Evolutionary conservation across 176 grass and related monocot species (phyloP).

Genomic region (Calamus simplicifolius): DNA sequence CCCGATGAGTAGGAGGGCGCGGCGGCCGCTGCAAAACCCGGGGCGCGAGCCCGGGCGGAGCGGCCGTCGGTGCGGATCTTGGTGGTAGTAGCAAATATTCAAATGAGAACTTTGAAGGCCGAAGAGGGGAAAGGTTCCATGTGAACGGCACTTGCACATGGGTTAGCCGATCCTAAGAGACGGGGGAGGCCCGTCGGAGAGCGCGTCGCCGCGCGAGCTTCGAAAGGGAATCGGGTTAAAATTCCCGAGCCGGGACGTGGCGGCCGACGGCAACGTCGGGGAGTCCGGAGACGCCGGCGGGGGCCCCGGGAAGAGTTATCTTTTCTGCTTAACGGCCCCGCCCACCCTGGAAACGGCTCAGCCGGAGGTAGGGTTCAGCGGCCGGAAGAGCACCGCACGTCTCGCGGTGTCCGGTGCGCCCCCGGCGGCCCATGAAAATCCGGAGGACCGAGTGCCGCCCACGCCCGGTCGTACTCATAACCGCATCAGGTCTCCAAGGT

Average conservation of each 20-base stretch:
- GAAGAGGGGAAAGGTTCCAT: slow-evolving; percentile 32
- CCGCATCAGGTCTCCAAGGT: not conserved
- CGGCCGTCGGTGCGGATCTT: slow-evolving; percentile 47
- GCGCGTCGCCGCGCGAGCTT: slow-evolving; percentile 21
- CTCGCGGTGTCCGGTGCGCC: too few relatives aligned
- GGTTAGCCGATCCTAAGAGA: slow-evolving; percentile 28
- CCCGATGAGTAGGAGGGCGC: too few relatives aligned
- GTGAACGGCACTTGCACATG: slow-evolving; percentile 37
- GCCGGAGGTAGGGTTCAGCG: too few relatives aligned
- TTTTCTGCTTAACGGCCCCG: too few relatives aligned
- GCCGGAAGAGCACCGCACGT: too few relatives aligned
- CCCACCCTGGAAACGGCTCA: too few relatives aligned
- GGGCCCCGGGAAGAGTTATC: slow-evolving; percentile 50
- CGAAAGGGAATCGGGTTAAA: slow-evolving; percentile 54
- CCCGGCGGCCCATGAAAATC: slow-evolving; percentile 46
- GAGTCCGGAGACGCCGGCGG: slow-evolving; percentile 34
- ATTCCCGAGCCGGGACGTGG: slow-evolving; percentile 35
- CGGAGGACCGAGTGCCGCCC: slow-evolving; percentile 28
- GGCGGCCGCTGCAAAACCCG: too few relatives aligned
- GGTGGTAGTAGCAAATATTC: slow-evolving; percentile 67
- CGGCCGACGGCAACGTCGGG: slow-evolving; percentile 35
- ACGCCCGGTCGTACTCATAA: slow-evolving; percentile 34
- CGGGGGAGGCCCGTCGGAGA: slow-evolving; percentile 20
- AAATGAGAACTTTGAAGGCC: not conserved
- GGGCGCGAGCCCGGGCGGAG: slow-evolving; percentile 4